Conservation (phyloP, 148 eudicot species). For the Rhododendron henanense region DNA sequence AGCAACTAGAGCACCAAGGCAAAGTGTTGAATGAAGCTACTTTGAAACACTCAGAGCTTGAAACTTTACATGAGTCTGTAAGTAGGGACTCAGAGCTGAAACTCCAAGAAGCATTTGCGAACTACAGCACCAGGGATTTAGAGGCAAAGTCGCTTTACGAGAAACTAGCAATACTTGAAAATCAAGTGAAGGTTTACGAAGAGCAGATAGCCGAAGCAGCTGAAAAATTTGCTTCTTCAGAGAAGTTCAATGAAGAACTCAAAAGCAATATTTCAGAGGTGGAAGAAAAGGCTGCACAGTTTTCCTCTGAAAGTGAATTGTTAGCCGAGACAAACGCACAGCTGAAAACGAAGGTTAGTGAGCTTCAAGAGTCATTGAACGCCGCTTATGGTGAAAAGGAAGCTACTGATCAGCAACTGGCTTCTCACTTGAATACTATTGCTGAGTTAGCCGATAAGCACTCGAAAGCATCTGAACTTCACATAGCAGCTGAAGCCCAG, state of each 20-base stretch:
- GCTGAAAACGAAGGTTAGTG: slow-evolving; percentile 58
- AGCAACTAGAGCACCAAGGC: slow-evolving; percentile 50
- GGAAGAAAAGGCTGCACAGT: slow-evolving; percentile 58
- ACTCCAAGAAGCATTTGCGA: slow-evolving; percentile 57
- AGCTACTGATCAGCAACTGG: slow-evolving; percentile 47
- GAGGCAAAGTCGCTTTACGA: slow-evolving; percentile 60
- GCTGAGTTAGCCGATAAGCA: slow-evolving; percentile 65
- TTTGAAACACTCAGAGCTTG: slow-evolving; percentile 46
- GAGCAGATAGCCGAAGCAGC: slow-evolving; percentile 48
- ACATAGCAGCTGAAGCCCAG: slow-evolving; percentile 52
- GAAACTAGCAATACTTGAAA: slow-evolving; percentile 49
- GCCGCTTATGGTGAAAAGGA: slow-evolving; percentile 57
- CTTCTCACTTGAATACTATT: slow-evolving; percentile 66
- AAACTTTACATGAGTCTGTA: slow-evolving; percentile 43
- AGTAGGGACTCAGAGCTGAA: slow-evolving; percentile 52
- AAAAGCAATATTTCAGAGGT: slow-evolving; percentile 45
- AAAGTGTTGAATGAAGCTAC: slow-evolving; percentile 48
- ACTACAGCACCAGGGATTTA: slow-evolving; percentile 40
- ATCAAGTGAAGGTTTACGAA: slow-evolving; percentile 50
- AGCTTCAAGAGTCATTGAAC: slow-evolving; percentile 53
- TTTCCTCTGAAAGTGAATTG: slow-evolving; percentile 50
- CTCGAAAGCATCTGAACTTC: slow-evolving; percentile 55
- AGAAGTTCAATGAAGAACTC: slow-evolving; percentile 57
- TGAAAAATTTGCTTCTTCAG: slow-evolving; percentile 42
- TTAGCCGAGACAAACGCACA: slow-evolving; percentile 61